A percentile compares a stretch with the other conserved stretches of the same genome.
These are phyloP conservation scores for Podila horticola DNA, from an alignment of 192 early-diverging fungal genomes.

Conservation along the genomic window DNA sequence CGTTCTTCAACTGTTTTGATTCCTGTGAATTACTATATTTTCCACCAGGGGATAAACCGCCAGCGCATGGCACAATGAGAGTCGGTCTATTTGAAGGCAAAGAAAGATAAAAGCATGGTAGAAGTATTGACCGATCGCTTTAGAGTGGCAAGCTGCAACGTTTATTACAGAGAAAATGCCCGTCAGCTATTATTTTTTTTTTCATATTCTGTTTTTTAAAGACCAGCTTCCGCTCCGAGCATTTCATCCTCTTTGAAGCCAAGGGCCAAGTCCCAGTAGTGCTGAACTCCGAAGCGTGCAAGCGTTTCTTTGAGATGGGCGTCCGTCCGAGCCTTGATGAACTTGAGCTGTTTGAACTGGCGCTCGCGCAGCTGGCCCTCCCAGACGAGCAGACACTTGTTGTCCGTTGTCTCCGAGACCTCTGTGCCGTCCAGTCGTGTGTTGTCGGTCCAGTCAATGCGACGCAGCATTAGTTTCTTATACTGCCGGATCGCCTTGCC, in stretches of 20 bases:
- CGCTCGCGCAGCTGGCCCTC: conserved; percentile 86
- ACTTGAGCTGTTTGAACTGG: conserved; percentile 81
- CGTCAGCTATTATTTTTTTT: too few relatives aligned
- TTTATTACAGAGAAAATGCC: too few relatives aligned
- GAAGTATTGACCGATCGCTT: too few relatives aligned
- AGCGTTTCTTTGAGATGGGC: conserved; percentile 77
- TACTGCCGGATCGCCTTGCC: conserved; percentile 89
- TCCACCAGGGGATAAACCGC: too few relatives aligned
- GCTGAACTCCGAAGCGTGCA: conserved; percentile 72
- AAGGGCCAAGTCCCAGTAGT: conserved; percentile 90
- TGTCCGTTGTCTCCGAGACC: conserved; percentile 62
- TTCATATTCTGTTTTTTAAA: not conserved
- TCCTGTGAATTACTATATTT: too few relatives aligned
- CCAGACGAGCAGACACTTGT: conserved; percentile 94
- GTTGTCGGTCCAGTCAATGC: conserved; percentile 91
- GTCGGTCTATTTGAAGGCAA: too few relatives aligned
- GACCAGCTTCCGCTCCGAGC: conserved; percentile 30
- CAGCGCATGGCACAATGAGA: too few relatives aligned
- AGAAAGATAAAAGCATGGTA: too few relatives aligned
- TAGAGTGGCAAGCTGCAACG: too few relatives aligned
- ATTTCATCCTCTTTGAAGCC: conserved; percentile 60
- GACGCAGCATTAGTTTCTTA: conserved; percentile 95
- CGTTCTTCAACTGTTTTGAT: too few relatives aligned
- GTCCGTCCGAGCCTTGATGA: conserved; percentile 79
- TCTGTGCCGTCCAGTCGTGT: conserved; percentile 59